Evolutionary conservation across 2,329 filamentous ascomycete species (phyloP).

Genomic region (Neophaeococcomyces mojaviensis): DNA sequence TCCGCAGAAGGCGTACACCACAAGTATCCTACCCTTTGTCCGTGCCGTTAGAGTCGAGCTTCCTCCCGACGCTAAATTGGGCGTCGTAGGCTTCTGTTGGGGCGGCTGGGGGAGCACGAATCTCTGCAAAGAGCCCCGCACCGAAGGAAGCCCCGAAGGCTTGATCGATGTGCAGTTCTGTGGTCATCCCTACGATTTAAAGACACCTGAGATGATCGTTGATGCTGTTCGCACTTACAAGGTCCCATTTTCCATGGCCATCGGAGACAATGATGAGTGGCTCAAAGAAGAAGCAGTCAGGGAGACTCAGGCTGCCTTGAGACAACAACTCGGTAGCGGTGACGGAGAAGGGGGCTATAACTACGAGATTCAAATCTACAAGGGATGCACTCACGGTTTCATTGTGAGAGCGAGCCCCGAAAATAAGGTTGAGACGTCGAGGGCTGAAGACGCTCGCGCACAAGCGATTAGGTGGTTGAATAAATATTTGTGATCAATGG

Average conservation of each 20-base stretch:
- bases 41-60: slow-evolving; percentile 25
- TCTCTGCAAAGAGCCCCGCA: slow-evolving; percentile 33
- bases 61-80: slow-evolving; percentile 33
- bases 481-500: too few relatives aligned
- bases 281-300: slow-evolving; percentile 39
- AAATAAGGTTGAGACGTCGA: too few relatives aligned
- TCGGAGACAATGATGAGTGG: slow-evolving; percentile 34
- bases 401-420: slow-evolving; percentile 14
- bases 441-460: too few relatives aligned
- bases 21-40: slow-evolving; percentile 29
- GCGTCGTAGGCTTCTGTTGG: slow-evolving; percentile 54
- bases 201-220: slow-evolving; percentile 37
- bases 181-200: slow-evolving; percentile 44
- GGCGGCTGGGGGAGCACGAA: slow-evolving; percentile 47
- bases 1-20: slow-evolving; percentile 23
- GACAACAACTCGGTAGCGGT: slow-evolving; percentile 3
- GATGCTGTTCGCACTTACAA: slow-evolving; percentile 18
- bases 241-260: slow-evolving; percentile 15
- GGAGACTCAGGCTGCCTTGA: slow-evolving; percentile 15
- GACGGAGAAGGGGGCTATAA: too few relatives aligned
- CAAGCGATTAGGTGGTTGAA: too few relatives aligned
- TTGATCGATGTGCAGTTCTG: slow-evolving; percentile 46
- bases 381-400: slow-evolving; percentile 19
- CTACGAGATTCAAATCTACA: slow-evolving; percentile 19
- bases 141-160: slow-evolving; percentile 19